Evolutionary conservation across 805 yeast species (phyloP), one percentile per base, ranked within the genome.

Genomic region (Helenozyma rhizophorensis): DNA sequence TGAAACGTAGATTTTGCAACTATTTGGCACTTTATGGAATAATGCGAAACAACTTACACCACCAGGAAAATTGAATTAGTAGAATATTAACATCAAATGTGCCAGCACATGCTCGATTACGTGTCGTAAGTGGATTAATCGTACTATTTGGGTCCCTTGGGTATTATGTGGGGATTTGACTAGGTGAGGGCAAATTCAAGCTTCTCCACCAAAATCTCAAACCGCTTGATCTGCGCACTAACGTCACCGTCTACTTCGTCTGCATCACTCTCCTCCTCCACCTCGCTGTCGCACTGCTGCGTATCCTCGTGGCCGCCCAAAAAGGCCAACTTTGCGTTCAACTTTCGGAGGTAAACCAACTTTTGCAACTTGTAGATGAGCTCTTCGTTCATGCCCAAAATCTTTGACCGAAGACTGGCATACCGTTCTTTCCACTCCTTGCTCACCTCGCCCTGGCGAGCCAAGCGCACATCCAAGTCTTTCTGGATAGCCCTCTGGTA

Each of bases 341-440:
- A 33, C 8, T 21, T 17, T 16, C 36, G 25, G 21, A 65, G 38
- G 28, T 62, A 65, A 25, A 41, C 46, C 18, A 54, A 34, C 41
- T 65, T 65, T 18, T 56, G 52, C 23, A 38, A 35, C 32, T 59
- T 52, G 38, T 60, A 61, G n/a, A 31, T 32, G 14, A 61, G 25
- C 8, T 43, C 35, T 9, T 42, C 32, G 31, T 55, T 43, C 14
- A 54, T 16, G 2, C 35, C 30, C n/a, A 34, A 14, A 21, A 38
- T 32, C 21, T 17, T 33, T 4, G 13, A n/a, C n/a, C 48, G 28
- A 9, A 43, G 25, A n/a, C 24, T 25, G 9, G 34, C 36, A 23
- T 45, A 43, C 23, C 19, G 29, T 16, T 14, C 21, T 14, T 32
- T 28, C 19, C 37, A 35, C 32, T 35, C 39, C 12, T 27, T 33